These are phyloP conservation scores for Ophiosphaerella herpotricha DNA, from an alignment of 2,329 filamentous ascomycete species.

Conservation along the genomic window DNA sequence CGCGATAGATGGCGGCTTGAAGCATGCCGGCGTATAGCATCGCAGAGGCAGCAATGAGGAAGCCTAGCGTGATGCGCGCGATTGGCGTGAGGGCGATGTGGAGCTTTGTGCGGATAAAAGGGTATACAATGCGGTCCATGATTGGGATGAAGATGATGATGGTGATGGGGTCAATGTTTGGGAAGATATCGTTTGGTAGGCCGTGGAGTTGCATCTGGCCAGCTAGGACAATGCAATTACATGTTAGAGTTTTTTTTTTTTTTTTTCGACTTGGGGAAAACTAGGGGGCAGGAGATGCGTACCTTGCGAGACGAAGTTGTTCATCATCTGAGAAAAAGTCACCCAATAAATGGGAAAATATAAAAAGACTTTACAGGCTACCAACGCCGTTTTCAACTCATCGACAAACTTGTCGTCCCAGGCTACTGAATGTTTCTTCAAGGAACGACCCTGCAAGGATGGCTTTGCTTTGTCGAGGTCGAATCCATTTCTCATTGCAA, in stretches of 20 bases:
- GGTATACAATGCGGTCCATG: slow-evolving; percentile 53
- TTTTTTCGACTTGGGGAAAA: too few species aligned
- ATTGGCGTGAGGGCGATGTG: slow-evolving; percentile 54
- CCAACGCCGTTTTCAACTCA: slow-evolving; percentile 68
- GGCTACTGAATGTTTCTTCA: slow-evolving; percentile 47
- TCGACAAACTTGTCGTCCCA: slow-evolving; percentile 76
- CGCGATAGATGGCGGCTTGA: slow-evolving; percentile 60
- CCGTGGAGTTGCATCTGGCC: slow-evolving; percentile 53
- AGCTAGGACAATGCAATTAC: slow-evolving; percentile 27
- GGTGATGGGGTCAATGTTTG: slow-evolving; percentile 53
- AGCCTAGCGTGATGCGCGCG: slow-evolving; percentile 58
- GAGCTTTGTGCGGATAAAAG: slow-evolving; percentile 47
- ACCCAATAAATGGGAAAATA: slow-evolving; percentile 56
- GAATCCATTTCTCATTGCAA: slow-evolving; percentile 58
- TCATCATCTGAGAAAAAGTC: slow-evolving; percentile 52
- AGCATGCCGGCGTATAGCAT: slow-evolving; percentile 62
- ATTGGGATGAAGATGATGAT: slow-evolving; percentile 55
- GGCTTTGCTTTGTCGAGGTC: slow-evolving; percentile 68
- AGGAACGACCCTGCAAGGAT: slow-evolving; percentile 52
- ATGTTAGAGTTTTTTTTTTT: background rate
- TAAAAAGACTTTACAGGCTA: slow-evolving; percentile 71
- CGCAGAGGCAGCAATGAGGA: slow-evolving; percentile 57
- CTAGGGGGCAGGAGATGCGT: slow-evolving; percentile 1
- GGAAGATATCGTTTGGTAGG: slow-evolving; percentile 55
- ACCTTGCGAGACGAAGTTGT: slow-evolving; percentile 55